phyloP scores from a whole-genome alignment of 345 rosid species.

The Kernera saxatilis region DNA sequence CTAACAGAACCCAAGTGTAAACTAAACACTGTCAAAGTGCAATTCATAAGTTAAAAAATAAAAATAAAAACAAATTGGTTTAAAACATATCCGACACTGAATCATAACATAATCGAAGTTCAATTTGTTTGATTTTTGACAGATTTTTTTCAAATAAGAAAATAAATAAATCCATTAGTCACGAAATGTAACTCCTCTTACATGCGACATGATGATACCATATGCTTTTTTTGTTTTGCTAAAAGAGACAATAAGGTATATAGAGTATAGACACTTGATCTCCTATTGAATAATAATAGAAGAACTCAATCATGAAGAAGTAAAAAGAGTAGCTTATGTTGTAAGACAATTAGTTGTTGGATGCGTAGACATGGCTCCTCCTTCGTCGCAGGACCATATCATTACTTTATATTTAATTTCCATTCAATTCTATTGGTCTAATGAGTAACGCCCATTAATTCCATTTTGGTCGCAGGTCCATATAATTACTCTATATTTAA shows the following conservation, averaged over 20 bases:
- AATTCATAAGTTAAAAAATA: no score
- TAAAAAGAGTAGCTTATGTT: slow-evolving; percentile 21
- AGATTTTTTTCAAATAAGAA: neutral
- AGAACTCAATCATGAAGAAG: slow-evolving; percentile 10
- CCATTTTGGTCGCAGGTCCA: slow-evolving; percentile 1
- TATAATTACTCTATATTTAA: slow-evolving; percentile 13
- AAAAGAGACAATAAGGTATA: neutral
- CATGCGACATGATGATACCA: slow-evolving; percentile 10
- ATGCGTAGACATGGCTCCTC: slow-evolving; percentile 25
- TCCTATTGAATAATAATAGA: neutral
- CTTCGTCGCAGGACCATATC: slow-evolving; percentile 17
- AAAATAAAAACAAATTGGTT: no score
- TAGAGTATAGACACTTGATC: neutral
- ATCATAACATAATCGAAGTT: neutral
- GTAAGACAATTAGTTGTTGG: slow-evolving; percentile 6
- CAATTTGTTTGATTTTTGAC: neutral
- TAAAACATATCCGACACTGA: neutral
- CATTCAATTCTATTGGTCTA: slow-evolving; percentile 22
- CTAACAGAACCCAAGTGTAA: no score
- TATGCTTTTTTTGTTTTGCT: neutral
- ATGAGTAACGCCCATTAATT: slow-evolving; percentile 13
- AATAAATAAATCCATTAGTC: neutral
- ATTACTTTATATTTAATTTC: slow-evolving; percentile 20
- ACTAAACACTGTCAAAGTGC: neutral
- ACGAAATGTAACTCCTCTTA: neutral